Base-by-base conservation (phyloP, 768 basidiomycete species). In the Nevesoporus exiguus region DNA sequence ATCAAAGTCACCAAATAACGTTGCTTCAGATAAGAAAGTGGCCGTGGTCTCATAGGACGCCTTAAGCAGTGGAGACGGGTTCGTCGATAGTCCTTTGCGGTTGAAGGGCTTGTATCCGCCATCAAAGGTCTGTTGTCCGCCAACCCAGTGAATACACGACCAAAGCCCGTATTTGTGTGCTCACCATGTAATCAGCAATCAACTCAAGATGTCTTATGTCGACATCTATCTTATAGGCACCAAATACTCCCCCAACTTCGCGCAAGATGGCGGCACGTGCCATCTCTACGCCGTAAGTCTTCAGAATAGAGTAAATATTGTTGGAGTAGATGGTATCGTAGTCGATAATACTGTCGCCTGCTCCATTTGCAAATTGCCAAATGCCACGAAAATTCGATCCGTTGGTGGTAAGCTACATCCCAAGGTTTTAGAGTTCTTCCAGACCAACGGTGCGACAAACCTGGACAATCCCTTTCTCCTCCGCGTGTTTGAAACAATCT, bases 31-130 rank as follows among this genome's bases (percentile, higher is more conserved):
- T 61, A 99, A 71, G 78, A 99, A 97, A 1, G 86, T 79, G 2
- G 88, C 90, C 0, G 96, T 98, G 5, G 95, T 98, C 73, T 98
- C 97, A 73, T 91, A 99, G 9, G 94, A 97, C 1, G 97, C 97
- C 71, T 98, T 98, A 51, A 98, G 82, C 37, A 98, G 79, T 8
- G 96, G 93, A n/a, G 95, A 98, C 24, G 93, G 85, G 71, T 92
- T 93, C 42, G 87, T 83, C 22, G 91, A 87, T 54, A 99, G 89
- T 49, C 97, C 97, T 59, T 88, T 92, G 42, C 97, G 88, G 72
- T 98, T 99, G 76, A 98, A 99, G 2, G 97, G 93, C 73, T 92
- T 96, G 78, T 95, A 99, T 27, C 89, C 93, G 29, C 97, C 97
- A 51, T 98, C 95, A 69, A 93, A 98, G 0, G 97, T 98, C 96